phyloP scores from a whole-genome alignment of 176 grass and related monocot genomes.

The Puccinellia tenuiflora region DNA sequence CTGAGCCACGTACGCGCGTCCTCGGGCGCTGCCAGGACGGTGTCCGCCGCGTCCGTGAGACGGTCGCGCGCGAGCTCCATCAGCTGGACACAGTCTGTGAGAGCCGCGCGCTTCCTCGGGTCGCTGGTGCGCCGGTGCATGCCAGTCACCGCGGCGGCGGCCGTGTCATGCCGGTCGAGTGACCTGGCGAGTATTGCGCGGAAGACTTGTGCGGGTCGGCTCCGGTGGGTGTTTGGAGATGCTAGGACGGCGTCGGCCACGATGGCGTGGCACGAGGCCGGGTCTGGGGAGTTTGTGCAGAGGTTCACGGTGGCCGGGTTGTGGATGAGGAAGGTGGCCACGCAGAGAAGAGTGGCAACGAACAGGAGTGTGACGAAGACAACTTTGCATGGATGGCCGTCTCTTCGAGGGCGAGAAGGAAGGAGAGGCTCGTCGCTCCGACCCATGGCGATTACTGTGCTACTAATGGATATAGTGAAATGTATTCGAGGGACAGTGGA shows the following conservation, averaged over 20 bases:
- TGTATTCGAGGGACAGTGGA: neutral
- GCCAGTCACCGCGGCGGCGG: neutral
- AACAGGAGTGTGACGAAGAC: neutral
- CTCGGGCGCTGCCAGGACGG: neutral
- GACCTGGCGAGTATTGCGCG: slow-evolving; percentile 31
- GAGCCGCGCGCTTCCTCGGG: slow-evolving; percentile 11
- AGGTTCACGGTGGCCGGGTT: neutral
- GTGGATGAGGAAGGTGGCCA: slow-evolving; percentile 12
- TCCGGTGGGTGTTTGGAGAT: neutral
- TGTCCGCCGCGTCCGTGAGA: slow-evolving; percentile 9
- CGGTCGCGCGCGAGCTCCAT: slow-evolving; percentile 50
- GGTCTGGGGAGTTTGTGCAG: slow-evolving; percentile 40
- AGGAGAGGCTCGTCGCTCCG: slow-evolving; percentile 26
- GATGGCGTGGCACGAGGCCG: slow-evolving; percentile 39
- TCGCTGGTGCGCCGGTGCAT: neutral
- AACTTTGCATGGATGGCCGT: neutral
- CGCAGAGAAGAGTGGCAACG: slow-evolving; percentile 11
- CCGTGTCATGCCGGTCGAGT: slow-evolving; percentile 19
- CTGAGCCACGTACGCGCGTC: slow-evolving; percentile 49
- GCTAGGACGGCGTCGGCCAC: slow-evolving; percentile 21
- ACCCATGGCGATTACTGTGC: neutral
- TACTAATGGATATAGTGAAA: neutral
- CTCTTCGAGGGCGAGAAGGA: slow-evolving; percentile 6
- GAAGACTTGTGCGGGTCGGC: slow-evolving; percentile 20
- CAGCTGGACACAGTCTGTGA: slow-evolving; percentile 49